Base-by-base conservation (phyloP, 2,329 filamentous ascomycete genomes). In the Coniochaeta hoffmannii region DNA sequence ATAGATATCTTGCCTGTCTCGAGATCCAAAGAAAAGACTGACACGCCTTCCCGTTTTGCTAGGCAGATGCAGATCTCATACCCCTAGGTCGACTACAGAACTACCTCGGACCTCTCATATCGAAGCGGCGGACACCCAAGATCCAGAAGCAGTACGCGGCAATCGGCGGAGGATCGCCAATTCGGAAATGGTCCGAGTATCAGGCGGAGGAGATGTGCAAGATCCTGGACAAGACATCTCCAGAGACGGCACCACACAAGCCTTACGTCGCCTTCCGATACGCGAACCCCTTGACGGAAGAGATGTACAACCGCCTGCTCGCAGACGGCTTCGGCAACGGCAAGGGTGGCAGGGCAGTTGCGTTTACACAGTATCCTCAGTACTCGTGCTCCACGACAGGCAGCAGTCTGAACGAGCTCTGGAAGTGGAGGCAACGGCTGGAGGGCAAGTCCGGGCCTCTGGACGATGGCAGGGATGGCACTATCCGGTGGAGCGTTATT, bases 331-430 rank as follows among this genome's bases (percentile, higher is more conserved):
- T 97, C 67, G 93, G 92, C 11, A 83, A 86, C 54, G 92, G 93
- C 4, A 90, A 85, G 58, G 92, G 92, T n/a, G 93, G 93, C 3
- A 83, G 94, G 57, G 94, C 95, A 1, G 91, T 99, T 4, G 94
- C 94, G 1, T 99, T 99, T 68, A 97, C 93, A 28, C 94, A 99
- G 72, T 99, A 99, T 65, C 94, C 94, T 2, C 94, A 99, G 70
- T 99, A 99, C 73, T 96, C 90, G 19, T 99, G 95, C 75, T 96
- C 91, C 19, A 99, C 94, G 1, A 99, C 94, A 0, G 94, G 94
- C 22, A 96, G 90, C 71, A 96, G 90, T 59, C 74, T 99, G 56
- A 99, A 99, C 66, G 94, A 99, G 74, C 75, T 99, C 34, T 99
- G 94, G 94, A 97, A 95, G 74, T 97, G 92, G 91, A 82, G 92